phyloP scores from a whole-genome alignment of 2,329 filamentous ascomycete species.

The Fusarium sp. region DNA sequence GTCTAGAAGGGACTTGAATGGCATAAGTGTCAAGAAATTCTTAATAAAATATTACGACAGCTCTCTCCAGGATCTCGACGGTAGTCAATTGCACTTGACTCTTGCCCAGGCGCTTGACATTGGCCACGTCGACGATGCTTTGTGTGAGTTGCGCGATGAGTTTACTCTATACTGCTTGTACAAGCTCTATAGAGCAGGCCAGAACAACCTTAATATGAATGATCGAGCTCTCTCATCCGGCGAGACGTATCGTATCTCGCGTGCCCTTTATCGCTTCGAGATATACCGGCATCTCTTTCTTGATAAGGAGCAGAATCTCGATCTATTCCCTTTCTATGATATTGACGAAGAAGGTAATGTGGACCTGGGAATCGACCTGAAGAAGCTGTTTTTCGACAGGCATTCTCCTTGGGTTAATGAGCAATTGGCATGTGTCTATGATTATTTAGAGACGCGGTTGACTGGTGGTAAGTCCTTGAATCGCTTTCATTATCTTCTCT shows the following conservation, averaged over 20 bases:
- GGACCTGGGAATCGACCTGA: conserved; percentile 7
- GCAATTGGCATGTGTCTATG: conserved; percentile 38
- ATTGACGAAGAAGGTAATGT: conserved; percentile 1
- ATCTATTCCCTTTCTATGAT: conserved; percentile 8
- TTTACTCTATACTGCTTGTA: conserved; percentile 21
- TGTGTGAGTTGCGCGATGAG: conserved; percentile 16
- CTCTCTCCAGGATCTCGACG: conserved; percentile 16
- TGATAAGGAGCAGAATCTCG: conserved; percentile 2
- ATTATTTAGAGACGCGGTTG: conserved; percentile 35
- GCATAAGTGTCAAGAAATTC: conserved; percentile 18
- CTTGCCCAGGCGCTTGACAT: conserved; percentile 33
- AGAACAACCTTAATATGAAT: conserved; percentile 9
- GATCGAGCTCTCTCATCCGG: conserved; percentile 10
- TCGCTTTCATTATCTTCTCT: not conserved
- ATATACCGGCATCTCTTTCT: conserved; percentile 40
- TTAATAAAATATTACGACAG: conserved; percentile 29
- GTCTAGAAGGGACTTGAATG: conserved; percentile 11
- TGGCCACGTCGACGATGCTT: conserved; percentile 23
- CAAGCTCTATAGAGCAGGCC: conserved; percentile 30
- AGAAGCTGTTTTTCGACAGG: conserved; percentile 38
- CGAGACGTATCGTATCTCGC: conserved; percentile 31
- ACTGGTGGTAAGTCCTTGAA: conserved; percentile 30
- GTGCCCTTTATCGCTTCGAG: conserved; percentile 41
- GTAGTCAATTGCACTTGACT: conserved; percentile 14
- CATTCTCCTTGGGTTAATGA: conserved; percentile 43